Evolutionary conservation across 371 early-diverging fungal genomes (phyloP).

Genomic region (Actinomortierella wolfii): DNA sequence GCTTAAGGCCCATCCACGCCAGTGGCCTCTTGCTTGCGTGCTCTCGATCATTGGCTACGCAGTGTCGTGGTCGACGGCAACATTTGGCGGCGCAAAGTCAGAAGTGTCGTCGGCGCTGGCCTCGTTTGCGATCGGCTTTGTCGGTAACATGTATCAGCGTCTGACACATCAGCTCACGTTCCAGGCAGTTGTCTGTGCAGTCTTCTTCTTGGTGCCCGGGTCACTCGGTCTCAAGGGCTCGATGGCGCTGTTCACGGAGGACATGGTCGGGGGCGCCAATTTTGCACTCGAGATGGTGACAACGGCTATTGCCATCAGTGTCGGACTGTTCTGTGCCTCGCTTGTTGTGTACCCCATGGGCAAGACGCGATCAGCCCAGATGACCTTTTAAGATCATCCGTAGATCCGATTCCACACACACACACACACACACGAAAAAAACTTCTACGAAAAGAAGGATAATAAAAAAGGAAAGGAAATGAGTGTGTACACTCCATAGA

Average conservation of each 20-base stretch:
- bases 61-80: slow-evolving; percentile 15
- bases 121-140: slow-evolving; percentile 59
- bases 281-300: slow-evolving; percentile 60
- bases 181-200: slow-evolving; percentile 62
- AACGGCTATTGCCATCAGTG: slow-evolving; percentile 57
- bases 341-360: slow-evolving; percentile 66
- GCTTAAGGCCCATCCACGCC: slow-evolving; percentile 47
- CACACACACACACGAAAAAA: too few species aligned
- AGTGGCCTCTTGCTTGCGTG: slow-evolving; percentile 41
- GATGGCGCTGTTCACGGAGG: slow-evolving; percentile 42
- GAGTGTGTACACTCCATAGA: too few species aligned
- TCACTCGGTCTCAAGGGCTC: slow-evolving; percentile 54
- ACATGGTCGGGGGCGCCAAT: slow-evolving; percentile 51
- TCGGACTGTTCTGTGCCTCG: slow-evolving; percentile 63
- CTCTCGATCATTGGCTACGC: slow-evolving; percentile 38
- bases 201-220: slow-evolving; percentile 67
- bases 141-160: slow-evolving; percentile 59
- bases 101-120: slow-evolving; percentile 57
- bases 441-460: neutral
- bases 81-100: slow-evolving; percentile 25
- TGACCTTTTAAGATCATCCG: slow-evolving; percentile 68
- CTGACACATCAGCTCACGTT: slow-evolving; percentile 58
- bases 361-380: slow-evolving; percentile 55
- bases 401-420: too few species aligned
- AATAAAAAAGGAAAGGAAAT: neutral